Conservation (phyloP, 495 filamentous ascomycete genomes). For the Podospora pseudoanserina region DNA sequence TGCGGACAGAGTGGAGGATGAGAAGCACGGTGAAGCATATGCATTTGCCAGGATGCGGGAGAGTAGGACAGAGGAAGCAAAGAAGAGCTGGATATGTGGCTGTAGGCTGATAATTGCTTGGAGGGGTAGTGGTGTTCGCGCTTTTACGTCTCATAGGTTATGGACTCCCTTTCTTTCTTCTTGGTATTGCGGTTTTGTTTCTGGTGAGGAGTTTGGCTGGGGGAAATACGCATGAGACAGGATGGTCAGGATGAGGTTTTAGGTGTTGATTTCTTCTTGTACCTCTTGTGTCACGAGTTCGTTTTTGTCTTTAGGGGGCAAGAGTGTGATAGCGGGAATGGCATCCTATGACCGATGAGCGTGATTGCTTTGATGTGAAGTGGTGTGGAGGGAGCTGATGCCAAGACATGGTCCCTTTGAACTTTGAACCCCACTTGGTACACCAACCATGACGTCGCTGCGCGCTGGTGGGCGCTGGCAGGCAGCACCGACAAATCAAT, state of each 20-base stretch:
- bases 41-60: neutral
- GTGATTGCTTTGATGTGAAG: neutral
- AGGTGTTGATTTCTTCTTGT: neutral
- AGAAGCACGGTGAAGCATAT: neutral
- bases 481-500: neutral
- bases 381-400: neutral
- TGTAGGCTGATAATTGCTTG: neutral
- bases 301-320: neutral
- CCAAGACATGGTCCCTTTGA: neutral
- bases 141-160: neutral
- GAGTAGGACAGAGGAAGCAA: neutral
- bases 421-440: neutral
- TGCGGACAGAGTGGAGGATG: neutral
- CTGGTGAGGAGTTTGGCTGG: conserved; percentile 11
- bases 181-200: neutral
- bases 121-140: neutral
- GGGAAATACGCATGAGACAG: conserved; percentile 9
- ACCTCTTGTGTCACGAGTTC: neutral
- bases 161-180: conserved; percentile 3
- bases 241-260: neutral
- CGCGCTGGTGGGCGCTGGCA: neutral
- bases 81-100: neutral
- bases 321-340: neutral
- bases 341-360: neutral
- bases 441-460: neutral